Evolutionary conservation across 305 asterid genomes (phyloP), one percentile per base, ranked within the genome.

Genomic region (Solanum hybrid): DNA sequence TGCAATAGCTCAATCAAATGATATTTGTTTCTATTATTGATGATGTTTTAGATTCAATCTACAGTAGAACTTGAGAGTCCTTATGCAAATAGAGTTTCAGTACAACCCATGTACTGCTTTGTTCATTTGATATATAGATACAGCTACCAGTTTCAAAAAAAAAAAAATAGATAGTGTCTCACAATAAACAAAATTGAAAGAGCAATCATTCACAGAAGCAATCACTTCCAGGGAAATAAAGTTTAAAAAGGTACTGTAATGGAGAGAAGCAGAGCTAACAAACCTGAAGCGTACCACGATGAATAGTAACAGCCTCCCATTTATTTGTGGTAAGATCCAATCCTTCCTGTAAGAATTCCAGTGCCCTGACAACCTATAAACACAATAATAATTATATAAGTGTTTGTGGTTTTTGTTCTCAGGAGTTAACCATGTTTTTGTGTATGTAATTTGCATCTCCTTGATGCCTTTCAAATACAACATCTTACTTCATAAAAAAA

Each of bases 271-370:
- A 72, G 87, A 94, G 90, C 92, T 79, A 90, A 94, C 99, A 91
- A 94, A 98, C 99, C 99, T 98, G 99, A 91, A 98, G 99, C 91
- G 99, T 98, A 93, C 99, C 99, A 91, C 99, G 98, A 86, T 98
- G 98, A 93, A 98, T 98, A 69, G 94, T 90, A 88, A 96, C 95
- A 31, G 96, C 95, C 94, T 95, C 96, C 99, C 98, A 95, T 91
- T 91, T 94, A 86, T 95, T 93, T 79, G 86, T 60, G 88, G 31
- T 89, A 86, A 94, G 92, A 82, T 94, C 95, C 89, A 92, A 94
- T 91, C 98, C 98, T 90, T 92, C 91, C 93, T 95, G 99, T 92
- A 98, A 91, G 92, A 93, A 95, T 32, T 91, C 91, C 84, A 98
- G 92, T 87, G 99, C 99, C 95, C 99, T 94, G 79, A 98, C 98